Conservation (phyloP, 208 protist genomes). For the Leishmania tropica region DNA sequence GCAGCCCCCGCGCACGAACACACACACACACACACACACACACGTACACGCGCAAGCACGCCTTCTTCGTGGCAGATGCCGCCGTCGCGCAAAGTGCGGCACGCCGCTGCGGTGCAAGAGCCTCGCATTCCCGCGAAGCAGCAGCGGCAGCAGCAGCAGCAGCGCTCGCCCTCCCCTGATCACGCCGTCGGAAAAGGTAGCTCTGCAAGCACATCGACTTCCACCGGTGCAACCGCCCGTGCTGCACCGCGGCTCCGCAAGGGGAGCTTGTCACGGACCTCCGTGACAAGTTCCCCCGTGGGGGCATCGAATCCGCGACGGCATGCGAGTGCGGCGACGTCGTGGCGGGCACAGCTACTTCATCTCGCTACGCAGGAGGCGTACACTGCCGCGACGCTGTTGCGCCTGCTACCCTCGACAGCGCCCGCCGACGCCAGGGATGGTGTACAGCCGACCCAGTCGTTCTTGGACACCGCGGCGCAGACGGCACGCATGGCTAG, state of each 20-base stretch:
- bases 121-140: background rate
- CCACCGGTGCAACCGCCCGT: background rate
- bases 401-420: background rate
- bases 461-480: background rate
- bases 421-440: background rate
- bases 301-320: background rate
- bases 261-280: background rate
- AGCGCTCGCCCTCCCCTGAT: background rate
- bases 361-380: slow-evolving; percentile 22
- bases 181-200: background rate
- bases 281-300: background rate
- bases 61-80: background rate
- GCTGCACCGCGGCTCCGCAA: background rate
- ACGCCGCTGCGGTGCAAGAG: background rate
- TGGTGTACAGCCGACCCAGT: background rate
- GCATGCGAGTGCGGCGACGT: background rate
- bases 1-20: background rate
- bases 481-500: background rate
- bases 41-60: background rate
- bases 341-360: slow-evolving; percentile 12
- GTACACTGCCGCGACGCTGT: slow-evolving; percentile 9
- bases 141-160: background rate
- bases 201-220: background rate
- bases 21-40: no score
- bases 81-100: background rate